Percentiles rank a stretch among this genome's conserved stretches.
Evolutionary conservation across 164 flowering plant genomes (phyloP).

Genomic region (Umbilicus rupestris): DNA sequence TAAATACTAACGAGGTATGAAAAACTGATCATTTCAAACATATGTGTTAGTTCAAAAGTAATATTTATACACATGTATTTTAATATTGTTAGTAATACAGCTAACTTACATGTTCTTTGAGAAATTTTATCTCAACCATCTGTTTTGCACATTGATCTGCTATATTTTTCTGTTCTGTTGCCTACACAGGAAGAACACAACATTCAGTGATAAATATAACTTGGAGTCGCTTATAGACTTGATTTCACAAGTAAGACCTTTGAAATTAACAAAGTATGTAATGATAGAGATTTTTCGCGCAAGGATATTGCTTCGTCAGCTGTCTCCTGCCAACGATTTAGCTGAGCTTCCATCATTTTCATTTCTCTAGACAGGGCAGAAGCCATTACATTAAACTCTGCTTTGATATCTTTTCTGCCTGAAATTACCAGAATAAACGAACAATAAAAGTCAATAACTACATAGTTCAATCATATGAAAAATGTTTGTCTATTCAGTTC

Average conservation of each 20-base stretch:
- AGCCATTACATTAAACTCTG: constrained; percentile 81
- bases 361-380: constrained; percentile 86
- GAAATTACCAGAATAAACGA: constrained; percentile 9
- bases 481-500: background rate
- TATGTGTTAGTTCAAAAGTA: background rate
- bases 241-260: constrained; percentile 32
- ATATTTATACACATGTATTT: background rate
- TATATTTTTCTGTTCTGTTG: constrained; percentile 41
- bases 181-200: constrained; percentile 25
- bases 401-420: constrained; percentile 81
- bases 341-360: constrained; percentile 83
- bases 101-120: constrained; percentile 50
- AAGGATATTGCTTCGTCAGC: constrained; percentile 70
- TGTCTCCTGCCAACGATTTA: constrained; percentile 69
- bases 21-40: background rate
- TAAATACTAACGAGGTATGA: background rate
- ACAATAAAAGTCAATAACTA: background rate
- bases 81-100: background rate
- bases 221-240: background rate
- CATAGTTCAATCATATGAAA: background rate
- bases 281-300: constrained; percentile 48
- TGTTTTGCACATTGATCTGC: constrained; percentile 53
- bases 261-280: constrained; percentile 33
- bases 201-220: background rate
- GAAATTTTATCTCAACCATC: constrained; percentile 55